Base-by-base conservation (phyloP, 1,284 basidiomycete species). In the Papiliotrema flavescens region DNA sequence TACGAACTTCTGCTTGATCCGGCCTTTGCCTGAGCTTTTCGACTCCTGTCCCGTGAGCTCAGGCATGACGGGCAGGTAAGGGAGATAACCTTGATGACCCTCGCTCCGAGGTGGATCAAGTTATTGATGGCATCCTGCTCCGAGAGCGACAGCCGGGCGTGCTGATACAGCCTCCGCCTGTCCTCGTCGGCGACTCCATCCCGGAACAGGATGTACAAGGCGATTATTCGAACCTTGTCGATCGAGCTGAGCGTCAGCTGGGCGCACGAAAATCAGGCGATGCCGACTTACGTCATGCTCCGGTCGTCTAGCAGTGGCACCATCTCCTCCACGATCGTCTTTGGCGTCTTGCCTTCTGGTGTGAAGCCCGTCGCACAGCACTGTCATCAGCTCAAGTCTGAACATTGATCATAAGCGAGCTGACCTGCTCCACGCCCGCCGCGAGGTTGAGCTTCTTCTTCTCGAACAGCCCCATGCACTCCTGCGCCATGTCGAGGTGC, bases 161-260 rank as follows among this genome's bases (percentile, higher is more conserved):
- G 96, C 73, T 98, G 94, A 74, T 95, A 98, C 55, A 99, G 76
- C 55, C 96, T 81, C 59, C 93, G 84, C 53, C 91, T 84, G 77
- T 99, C 96, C 71, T 98, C 96, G 55, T 98, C 95, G 19, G 95
- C 93, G 9, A 98, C 95, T 45, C 96, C 96, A 66, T 98, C 95
- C 44, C 93, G 87, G 76, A 88, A 85, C 74, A 97, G 86, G 66
- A 98, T 92, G 76, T 98, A 99, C 17, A 98, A 80, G 6, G 95
- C 91, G 58, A 99, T 90, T 66, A 99, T 89, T 55, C 96, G 89
- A 39, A 98, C 90, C 81, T 98, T 99, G 78, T 94, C 94, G 47
- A 80, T 73, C 64, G 88, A 89, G 49, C 90, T 95, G 67, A 24
- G 17, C n/a, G 2, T 22, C 5, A 40, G 35, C 32, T 24, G 9